A percentile compares a stretch with the other conserved stretches of the same genome.
Evolutionary conservation across 208 protist genomes (phyloP).

Genomic region (Angomonas deanei): DNA sequence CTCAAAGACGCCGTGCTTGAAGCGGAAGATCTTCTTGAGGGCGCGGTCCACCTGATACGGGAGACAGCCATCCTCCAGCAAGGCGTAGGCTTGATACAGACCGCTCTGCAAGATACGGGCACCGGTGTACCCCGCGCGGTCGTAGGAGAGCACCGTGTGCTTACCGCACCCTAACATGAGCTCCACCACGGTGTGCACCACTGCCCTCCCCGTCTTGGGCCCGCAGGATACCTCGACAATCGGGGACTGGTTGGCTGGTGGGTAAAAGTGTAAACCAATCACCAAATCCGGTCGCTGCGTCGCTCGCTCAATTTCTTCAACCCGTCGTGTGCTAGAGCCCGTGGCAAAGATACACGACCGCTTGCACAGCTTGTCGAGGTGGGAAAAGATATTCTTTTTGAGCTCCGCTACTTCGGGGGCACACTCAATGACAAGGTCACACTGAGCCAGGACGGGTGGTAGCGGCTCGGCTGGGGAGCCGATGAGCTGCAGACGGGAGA

Average conservation of each 20-base stretch:
- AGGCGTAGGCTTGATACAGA: conserved; percentile 69
- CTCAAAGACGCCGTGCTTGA: conserved; percentile 71
- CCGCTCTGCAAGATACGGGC: conserved; percentile 68
- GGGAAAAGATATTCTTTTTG: conserved; percentile 67
- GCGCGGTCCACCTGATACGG: conserved; percentile 74
- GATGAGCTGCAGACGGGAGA: conserved; percentile 27
- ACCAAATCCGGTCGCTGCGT: conserved; percentile 50
- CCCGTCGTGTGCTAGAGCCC: conserved; percentile 48
- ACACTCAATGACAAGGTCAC: conserved; percentile 75
- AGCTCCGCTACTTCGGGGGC: conserved; percentile 50
- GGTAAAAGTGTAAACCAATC: conserved; percentile 82
- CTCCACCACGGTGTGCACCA: conserved; percentile 40
- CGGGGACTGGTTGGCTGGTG: conserved; percentile 71
- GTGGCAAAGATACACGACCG: conserved; percentile 66
- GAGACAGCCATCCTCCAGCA: conserved; percentile 82
- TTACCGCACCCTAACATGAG: conserved; percentile 61
- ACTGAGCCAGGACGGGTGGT: conserved; percentile 24
- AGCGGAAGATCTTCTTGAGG: conserved; percentile 51
- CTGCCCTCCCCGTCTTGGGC: conserved; percentile 29
- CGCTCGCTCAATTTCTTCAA: conserved; percentile 59
- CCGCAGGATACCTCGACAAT: conserved; percentile 73
- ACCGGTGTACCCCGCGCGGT: conserved; percentile 58
- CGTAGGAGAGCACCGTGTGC: conserved; percentile 59
- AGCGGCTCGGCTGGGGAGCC: conserved; percentile 27
- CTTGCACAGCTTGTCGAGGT: conserved; percentile 59